Conservation (phyloP, 2,329 filamentous ascomycete genomes). For the Phyllosticta paracitricarpa region DNA sequence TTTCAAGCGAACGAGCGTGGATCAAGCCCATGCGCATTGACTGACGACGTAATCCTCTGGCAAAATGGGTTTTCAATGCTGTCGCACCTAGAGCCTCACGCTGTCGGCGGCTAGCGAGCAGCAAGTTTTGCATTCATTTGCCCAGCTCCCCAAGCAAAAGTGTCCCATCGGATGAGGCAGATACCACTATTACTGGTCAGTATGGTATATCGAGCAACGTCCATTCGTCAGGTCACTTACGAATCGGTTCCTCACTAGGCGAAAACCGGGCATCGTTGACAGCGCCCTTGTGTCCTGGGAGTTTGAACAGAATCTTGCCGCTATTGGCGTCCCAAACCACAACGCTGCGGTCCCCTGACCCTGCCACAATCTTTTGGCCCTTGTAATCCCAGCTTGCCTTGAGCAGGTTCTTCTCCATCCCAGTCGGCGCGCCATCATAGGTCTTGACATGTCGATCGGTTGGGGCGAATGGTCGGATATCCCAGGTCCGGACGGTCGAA, state of each 20-base stretch:
- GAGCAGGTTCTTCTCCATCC: constrained; percentile 85
- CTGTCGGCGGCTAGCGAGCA: not conserved
- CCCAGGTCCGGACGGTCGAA: constrained; percentile 89
- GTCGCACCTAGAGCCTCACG: not conserved
- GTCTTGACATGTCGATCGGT: constrained; percentile 75
- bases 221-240: constrained; percentile 45
- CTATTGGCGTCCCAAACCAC: constrained; percentile 82
- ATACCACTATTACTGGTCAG: constrained; percentile 54
- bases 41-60: not conserved
- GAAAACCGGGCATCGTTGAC: constrained; percentile 93
- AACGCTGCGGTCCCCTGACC: constrained; percentile 81
- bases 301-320: constrained; percentile 88
- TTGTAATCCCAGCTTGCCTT: constrained; percentile 81
- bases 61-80: not conserved
- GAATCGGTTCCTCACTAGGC: constrained; percentile 71
- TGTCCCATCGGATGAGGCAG: constrained; percentile 79
- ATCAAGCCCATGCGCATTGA: not conserved
- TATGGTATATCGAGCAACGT: not conserved
- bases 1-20: not conserved
- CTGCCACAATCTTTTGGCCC: constrained; percentile 78
- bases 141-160: constrained; percentile 73
- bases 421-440: constrained; percentile 82
- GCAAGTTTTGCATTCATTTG: constrained; percentile 34
- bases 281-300: constrained; percentile 88
- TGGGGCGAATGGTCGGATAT: constrained; percentile 88